A percentile compares a stretch with the other conserved stretches of the same genome.
Conservation (phyloP, 1,284 basidiomycete genomes). For the Neolentinus lepideus region DNA sequence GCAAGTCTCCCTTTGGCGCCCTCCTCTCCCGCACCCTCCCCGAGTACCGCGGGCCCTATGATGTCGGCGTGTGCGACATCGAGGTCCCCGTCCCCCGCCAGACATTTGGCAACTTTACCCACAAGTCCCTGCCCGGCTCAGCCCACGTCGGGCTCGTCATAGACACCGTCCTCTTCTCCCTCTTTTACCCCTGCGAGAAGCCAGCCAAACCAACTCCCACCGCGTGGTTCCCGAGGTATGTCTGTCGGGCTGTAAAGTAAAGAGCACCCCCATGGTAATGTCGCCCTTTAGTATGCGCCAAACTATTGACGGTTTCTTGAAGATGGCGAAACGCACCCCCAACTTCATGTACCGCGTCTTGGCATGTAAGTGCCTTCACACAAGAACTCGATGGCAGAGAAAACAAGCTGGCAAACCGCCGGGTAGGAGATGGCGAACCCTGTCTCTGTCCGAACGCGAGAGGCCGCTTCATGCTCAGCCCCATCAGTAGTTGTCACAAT, state of each 20-base stretch:
- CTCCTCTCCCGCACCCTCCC: conserved; percentile 21
- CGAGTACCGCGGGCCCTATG: conserved; percentile 20
- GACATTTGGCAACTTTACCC: conserved; percentile 22
- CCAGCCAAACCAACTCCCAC: conserved; percentile 9
- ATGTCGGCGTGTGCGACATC: conserved; percentile 24
- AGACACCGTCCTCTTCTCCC: conserved; percentile 27
- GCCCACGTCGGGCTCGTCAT: conserved; percentile 20
- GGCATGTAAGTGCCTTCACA: conserved; percentile 11
- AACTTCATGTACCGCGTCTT: conserved; percentile 20
- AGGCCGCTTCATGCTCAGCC: too few relatives aligned
- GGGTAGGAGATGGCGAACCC: too few relatives aligned
- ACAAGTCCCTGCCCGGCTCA: conserved; percentile 15
- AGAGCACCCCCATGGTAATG: background rate
- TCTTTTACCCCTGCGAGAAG: conserved; percentile 30
- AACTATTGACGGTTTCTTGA: conserved; percentile 29
- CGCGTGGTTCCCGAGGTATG: conserved; percentile 23
- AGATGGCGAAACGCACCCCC: conserved; percentile 25
- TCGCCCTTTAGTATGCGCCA: conserved; percentile 17
- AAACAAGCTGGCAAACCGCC: too few relatives aligned
- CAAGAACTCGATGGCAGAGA: too few relatives aligned
- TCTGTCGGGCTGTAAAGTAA: background rate
- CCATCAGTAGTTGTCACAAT: too few relatives aligned
- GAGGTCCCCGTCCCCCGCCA: conserved; percentile 18
- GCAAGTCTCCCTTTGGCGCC: conserved; percentile 18
- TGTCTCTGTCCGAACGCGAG: too few relatives aligned